Base-by-base conservation (phyloP, 768 basidiomycete genomes). In the Leccinum sublutescens region DNA sequence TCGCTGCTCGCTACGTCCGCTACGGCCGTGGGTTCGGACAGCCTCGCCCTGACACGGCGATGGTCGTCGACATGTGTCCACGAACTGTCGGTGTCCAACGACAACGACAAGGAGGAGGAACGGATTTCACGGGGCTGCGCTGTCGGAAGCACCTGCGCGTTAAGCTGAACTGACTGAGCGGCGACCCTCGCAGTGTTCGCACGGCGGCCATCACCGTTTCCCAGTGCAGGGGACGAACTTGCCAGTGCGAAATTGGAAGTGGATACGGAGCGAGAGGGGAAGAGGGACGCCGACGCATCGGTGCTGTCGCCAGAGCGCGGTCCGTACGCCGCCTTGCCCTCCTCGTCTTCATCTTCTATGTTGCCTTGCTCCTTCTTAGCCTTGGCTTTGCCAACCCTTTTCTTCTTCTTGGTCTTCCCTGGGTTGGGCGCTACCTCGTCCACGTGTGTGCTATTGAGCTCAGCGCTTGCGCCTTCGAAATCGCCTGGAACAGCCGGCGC, bases 1-100 rank as follows among this genome's bases (percentile, higher is more conserved):
- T 85, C 85, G 62, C 77, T 81, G 58, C 78, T 81, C 15, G 77
- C 75, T 27, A 74, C 57, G 33, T 77, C 76, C 43, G 73, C 76
- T 17, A 69, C 68, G 23, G 71, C 71, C 19, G 54, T 61, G 3
- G 52, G 61, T 49, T 40, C 61, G 21, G 54, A 47, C 52, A 21
- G 52, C 29, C 53, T 55, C 33, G 19, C 19, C 59, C 62, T 53
- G 40, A 50, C 58, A 23, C 49, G 76, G 55, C 75, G 76, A 29
- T 80, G 74, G 62, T 82, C 81, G 11, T 45, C 43, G n/a, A 90
- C 85, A 56, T 84, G 85, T 21, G 88, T 89, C 89, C 89, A 90
- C 5, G 85, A 85, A 34, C 80, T 77, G 62, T 88, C 85, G 2
- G 81, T 83, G 59, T 83, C 83, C 17, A 72, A 57, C 15, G 69